Evolutionary conservation across 2,329 filamentous ascomycete genomes (phyloP).

Genomic region (Fusarium paranaense): DNA sequence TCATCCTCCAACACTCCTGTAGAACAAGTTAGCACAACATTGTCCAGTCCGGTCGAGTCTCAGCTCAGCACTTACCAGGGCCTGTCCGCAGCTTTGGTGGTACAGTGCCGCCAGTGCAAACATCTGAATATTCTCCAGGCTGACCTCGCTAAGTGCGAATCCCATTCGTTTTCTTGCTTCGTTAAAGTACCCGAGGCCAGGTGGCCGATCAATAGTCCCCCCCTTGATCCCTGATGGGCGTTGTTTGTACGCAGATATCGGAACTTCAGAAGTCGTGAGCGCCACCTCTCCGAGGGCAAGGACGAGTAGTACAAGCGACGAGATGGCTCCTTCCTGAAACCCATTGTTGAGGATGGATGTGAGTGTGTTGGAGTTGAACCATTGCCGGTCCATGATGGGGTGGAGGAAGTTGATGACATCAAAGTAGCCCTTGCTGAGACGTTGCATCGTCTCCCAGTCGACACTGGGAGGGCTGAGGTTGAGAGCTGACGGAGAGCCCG

Average conservation of each 20-base stretch:
- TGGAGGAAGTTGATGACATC: constrained; percentile 69
- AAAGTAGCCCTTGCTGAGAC: constrained; percentile 67
- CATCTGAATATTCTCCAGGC: constrained; percentile 69
- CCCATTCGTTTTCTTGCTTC: constrained; percentile 71
- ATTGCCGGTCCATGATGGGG: constrained; percentile 68
- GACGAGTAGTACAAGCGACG: constrained; percentile 67
- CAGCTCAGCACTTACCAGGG: constrained; percentile 54
- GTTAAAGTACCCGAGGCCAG: constrained; percentile 70
- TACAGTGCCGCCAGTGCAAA: constrained; percentile 67
- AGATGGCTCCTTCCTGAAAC: constrained; percentile 61
- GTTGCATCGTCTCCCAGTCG: constrained; percentile 62
- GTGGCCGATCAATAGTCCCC: constrained; percentile 61
- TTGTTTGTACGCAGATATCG: constrained; percentile 58
- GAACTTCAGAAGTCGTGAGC: constrained; percentile 60
- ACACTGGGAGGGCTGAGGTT: constrained; percentile 45
- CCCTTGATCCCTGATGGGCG: constrained; percentile 65
- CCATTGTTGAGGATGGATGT: constrained; percentile 55
- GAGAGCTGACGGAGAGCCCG: constrained; percentile 23
- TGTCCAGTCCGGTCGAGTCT: background rate
- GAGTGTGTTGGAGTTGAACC: constrained; percentile 62
- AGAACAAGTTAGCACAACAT: constrained; percentile 11
- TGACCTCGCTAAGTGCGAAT: constrained; percentile 65
- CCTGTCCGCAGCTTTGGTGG: constrained; percentile 63
- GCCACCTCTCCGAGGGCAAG: constrained; percentile 70
- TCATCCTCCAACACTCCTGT: constrained; percentile 71